Percentiles rank a stretch among this genome's conserved stretches.
Conservation (phyloP, 805 yeast genomes). For the Metschnikowia picachoensis region DNA sequence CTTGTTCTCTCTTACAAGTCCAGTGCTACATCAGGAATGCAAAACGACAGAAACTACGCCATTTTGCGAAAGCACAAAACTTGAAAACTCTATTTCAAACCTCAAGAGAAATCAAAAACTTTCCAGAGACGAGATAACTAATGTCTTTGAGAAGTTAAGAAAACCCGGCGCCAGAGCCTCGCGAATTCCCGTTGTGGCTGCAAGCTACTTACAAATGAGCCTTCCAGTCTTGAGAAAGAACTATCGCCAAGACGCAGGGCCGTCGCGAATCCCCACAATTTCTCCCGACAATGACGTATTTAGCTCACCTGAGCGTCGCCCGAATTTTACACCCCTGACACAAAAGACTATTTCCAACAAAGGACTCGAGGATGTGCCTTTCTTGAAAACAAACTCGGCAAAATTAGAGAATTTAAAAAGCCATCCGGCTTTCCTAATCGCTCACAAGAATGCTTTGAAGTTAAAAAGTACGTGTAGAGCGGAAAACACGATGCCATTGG, state of each 20-base stretch:
- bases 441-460: background rate
- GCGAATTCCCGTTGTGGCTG: conserved; percentile 25
- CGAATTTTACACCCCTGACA: conserved; percentile 1
- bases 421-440: conserved; percentile 10
- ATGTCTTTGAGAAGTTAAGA: background rate
- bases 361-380: conserved; percentile 1
- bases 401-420: conserved; percentile 1
- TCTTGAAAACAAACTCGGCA: conserved; percentile 3
- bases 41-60: conserved; percentile 8
- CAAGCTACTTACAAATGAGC: conserved; percentile 19
- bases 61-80: background rate
- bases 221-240: conserved; percentile 26
- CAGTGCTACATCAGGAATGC: background rate
- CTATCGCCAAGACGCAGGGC: conserved; percentile 2
- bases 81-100: background rate
- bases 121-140: background rate
- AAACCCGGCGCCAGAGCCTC: conserved; percentile 9
- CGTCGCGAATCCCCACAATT: conserved; percentile 27
- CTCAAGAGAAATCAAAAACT: background rate
- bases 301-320: conserved; percentile 20
- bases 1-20: conserved; percentile 3
- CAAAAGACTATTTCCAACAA: background rate
- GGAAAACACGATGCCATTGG: background rate
- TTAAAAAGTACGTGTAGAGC: background rate
- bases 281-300: conserved; percentile 31